Conservation (phyloP, 208 protist species). For the Leishmania martiniquensis region DNA sequence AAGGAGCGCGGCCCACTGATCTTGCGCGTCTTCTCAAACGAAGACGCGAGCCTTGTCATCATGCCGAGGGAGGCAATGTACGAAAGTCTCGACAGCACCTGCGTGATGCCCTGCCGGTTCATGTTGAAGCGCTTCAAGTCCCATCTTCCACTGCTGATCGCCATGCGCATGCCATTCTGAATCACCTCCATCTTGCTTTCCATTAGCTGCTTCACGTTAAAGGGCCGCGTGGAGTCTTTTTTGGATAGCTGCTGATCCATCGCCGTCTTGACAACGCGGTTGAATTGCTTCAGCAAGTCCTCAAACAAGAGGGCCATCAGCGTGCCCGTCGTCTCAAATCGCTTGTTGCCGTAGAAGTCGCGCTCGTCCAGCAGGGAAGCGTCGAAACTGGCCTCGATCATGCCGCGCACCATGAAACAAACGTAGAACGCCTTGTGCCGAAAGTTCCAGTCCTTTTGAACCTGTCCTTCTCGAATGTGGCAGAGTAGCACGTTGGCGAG, state of each 20-base stretch:
- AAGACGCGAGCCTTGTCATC: slow-evolving; percentile 99
- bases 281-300: slow-evolving; percentile 99
- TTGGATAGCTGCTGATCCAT: slow-evolving; percentile 93
- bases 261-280: slow-evolving; percentile 94
- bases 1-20: slow-evolving; percentile 94
- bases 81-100: slow-evolving; percentile 98
- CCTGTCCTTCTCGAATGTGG: slow-evolving; percentile 93
- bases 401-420: slow-evolving; percentile 97
- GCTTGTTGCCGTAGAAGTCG: slow-evolving; percentile 99
- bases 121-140: slow-evolving; percentile 98
- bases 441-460: slow-evolving; percentile 96
- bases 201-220: slow-evolving; percentile 94
- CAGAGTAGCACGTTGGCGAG: slow-evolving; percentile 94
- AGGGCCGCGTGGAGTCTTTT: slow-evolving; percentile 83
- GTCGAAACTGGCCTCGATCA: slow-evolving; percentile 95
- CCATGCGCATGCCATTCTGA: slow-evolving; percentile 96
- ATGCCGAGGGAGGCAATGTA: slow-evolving; percentile 99
- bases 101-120: slow-evolving; percentile 95
- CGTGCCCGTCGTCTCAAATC: slow-evolving; percentile 97
- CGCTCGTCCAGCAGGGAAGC: slow-evolving; percentile 95
- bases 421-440: slow-evolving; percentile 97
- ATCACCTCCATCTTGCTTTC: slow-evolving; percentile 96
- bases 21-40: slow-evolving; percentile 99
- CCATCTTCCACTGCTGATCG: slow-evolving; percentile 98
- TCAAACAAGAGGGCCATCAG: slow-evolving; percentile 99